Evolutionary conservation across 805 yeast genomes (phyloP).

Genomic region (Saccharomycopsis fibuligera): DNA sequence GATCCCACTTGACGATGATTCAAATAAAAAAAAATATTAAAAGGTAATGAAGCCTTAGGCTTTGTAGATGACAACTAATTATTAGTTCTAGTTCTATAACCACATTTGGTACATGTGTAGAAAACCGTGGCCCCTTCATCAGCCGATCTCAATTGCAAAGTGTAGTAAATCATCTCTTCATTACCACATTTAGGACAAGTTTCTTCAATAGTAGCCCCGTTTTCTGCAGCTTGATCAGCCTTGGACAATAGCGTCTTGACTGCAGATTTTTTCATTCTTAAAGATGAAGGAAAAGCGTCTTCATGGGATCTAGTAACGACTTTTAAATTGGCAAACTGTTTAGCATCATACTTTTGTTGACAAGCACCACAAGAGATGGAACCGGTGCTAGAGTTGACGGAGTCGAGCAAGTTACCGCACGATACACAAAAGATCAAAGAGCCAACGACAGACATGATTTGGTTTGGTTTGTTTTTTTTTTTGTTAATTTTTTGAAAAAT

Average conservation of each 20-base stretch:
- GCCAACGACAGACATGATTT: conserved; percentile 85
- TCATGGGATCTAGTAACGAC: conserved; percentile 85
- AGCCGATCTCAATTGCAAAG: conserved; percentile 92
- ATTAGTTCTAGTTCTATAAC: conserved; percentile 90
- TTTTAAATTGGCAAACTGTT: conserved; percentile 64
- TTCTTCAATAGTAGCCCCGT: conserved; percentile 95
- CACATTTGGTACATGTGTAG: conserved; percentile 91
- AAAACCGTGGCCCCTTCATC: conserved; percentile 99
- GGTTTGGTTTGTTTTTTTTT: neutral
- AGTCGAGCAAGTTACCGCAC: conserved; percentile 86
- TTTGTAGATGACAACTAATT: too few species aligned
- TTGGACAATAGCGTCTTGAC: conserved; percentile 79
- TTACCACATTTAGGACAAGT: conserved; percentile 98
- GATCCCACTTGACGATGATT: neutral
- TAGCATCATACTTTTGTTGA: conserved; percentile 31
- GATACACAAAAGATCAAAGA: conserved; percentile 87
- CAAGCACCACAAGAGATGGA: conserved; percentile 46
- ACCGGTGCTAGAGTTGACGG: conserved; percentile 51
- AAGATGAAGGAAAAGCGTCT: conserved; percentile 87
- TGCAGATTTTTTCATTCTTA: conserved; percentile 76
- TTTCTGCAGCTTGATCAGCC: conserved; percentile 61
- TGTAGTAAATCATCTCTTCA: conserved; percentile 97
- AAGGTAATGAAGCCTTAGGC: neutral
- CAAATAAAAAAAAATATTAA: neutral
- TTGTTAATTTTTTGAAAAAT: neutral